Evolutionary conservation across 306 rosid genomes (phyloP).

Genomic region (Gillenia trifoliata): DNA sequence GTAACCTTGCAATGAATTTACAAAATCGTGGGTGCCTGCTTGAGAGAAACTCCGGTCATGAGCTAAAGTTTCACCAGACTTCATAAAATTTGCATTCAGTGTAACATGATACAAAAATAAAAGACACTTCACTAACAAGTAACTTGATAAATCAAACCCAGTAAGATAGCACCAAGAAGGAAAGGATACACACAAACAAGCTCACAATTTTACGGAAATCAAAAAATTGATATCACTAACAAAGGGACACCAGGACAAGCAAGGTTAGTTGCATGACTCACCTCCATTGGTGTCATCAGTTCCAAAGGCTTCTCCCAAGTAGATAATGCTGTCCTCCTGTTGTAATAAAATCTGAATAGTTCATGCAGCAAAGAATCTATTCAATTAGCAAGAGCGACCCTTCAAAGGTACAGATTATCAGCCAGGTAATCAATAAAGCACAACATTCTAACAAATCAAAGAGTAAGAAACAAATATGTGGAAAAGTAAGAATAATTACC

Average conservation of each 20-base stretch:
- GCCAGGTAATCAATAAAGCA: not conserved
- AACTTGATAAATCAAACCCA: not conserved
- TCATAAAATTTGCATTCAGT: not conserved
- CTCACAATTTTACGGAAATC: constrained; percentile 8
- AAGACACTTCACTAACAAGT: not conserved
- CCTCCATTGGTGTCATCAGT: constrained; percentile 88
- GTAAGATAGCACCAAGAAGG: not conserved
- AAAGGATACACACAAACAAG: not conserved
- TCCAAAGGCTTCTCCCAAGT: constrained; percentile 94
- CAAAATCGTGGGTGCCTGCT: not conserved
- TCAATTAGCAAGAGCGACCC: not conserved
- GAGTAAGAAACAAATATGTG: not conserved
- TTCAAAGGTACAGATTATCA: not conserved
- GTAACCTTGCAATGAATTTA: too few species aligned
- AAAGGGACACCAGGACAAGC: constrained; percentile 18
- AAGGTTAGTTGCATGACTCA: constrained; percentile 43
- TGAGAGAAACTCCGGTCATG: not conserved
- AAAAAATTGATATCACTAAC: constrained; percentile 17
- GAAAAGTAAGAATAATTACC: constrained; percentile 37
- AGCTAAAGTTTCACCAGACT: not conserved
- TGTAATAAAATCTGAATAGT: constrained; percentile 74
- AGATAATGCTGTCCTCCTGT: constrained; percentile 72
- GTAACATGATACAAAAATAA: not conserved
- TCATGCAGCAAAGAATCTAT: not conserved
- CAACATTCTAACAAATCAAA: not conserved